Evolutionary conservation across 2,329 filamentous ascomycete species (phyloP), one percentile per base, ranked within the genome.

Genomic region (Cordyceps javanica): DNA sequence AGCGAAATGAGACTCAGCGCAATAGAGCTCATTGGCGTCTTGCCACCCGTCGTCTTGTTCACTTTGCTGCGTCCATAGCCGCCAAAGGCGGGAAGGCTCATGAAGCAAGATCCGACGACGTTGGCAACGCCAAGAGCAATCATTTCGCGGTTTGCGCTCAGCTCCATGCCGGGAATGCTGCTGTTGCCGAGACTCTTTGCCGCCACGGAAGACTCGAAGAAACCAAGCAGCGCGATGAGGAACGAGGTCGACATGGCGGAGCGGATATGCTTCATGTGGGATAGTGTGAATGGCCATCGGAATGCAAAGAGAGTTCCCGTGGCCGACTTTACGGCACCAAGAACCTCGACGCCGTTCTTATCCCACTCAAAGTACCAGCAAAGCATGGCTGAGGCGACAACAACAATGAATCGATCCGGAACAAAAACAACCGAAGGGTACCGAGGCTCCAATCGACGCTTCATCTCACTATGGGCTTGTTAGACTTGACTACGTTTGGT

Each of bases 61-160:
- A 99, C 89, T 72, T 97, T 97, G 73, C 91, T 97, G 69, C 94
- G 82, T 10, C 92, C 94, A 68, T 99, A 99, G 9, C 94, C 94
- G 19, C 94, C 94, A 77, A 99, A 99, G 0, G 91, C 90, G 7
- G 94, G 94, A 23, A 99, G 78, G 21, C 90, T 87, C 86, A 93
- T 91, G 73, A 97, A 97, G 67, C 91, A 89, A 2, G 91, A 89
- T 9, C 92, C 92, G 3, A 96, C 75, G n/a, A 97, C 76, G 71
- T 99, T 99, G 13, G 93, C 91, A 7, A 90, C 82, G 1, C 94
- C 94, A 0, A 99, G 78, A 0, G 94, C 93, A 52, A 97, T 90
- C 63, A 99, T 85, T 70, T 99, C 94, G 49, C 94, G 82, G 69
- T 99, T 99, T 1, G 94, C 84, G 68, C 91, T 96, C 42, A 97